phyloP scores from a whole-genome alignment of 2,329 filamentous ascomycete species.

The Plectosphaerella sp. region DNA sequence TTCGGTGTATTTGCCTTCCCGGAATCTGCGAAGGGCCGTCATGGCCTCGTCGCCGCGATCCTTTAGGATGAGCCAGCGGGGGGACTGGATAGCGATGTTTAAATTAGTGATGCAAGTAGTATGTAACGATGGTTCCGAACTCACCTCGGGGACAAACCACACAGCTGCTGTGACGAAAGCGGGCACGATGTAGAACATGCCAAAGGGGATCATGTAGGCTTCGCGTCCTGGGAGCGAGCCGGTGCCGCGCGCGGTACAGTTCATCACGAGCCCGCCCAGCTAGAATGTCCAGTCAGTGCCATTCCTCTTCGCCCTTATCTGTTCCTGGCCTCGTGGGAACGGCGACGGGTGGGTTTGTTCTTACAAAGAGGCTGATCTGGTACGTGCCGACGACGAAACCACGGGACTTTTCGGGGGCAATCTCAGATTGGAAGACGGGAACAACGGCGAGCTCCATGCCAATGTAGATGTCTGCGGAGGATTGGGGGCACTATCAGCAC shows the following conservation, averaged over 20 bases:
- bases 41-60: constrained; percentile 12
- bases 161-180: constrained; percentile 15
- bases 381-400: constrained; percentile 29
- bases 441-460: constrained; percentile 33
- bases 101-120: not conserved
- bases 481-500: not conserved
- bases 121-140: not conserved
- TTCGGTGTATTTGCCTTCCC: constrained; percentile 4
- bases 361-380: constrained; percentile 22
- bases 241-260: constrained; percentile 21
- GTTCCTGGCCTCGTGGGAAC: not conserved
- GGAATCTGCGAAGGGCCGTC: constrained; percentile 12
- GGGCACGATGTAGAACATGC: constrained; percentile 26
- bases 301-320: not conserved
- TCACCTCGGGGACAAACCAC: constrained; percentile 19
- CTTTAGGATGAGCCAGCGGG: constrained; percentile 16
- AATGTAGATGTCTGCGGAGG: constrained; percentile 31
- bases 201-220: constrained; percentile 26
- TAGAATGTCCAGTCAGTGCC: not conserved
- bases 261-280: constrained; percentile 14
- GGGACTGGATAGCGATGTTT: constrained; percentile 11
- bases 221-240: constrained; percentile 18
- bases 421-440: constrained; percentile 28
- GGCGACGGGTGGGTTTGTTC: not conserved
- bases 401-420: constrained; percentile 20